Conservation (phyloP, 495 filamentous ascomycete genomes). For the Bacidia gigantensis region DNA sequence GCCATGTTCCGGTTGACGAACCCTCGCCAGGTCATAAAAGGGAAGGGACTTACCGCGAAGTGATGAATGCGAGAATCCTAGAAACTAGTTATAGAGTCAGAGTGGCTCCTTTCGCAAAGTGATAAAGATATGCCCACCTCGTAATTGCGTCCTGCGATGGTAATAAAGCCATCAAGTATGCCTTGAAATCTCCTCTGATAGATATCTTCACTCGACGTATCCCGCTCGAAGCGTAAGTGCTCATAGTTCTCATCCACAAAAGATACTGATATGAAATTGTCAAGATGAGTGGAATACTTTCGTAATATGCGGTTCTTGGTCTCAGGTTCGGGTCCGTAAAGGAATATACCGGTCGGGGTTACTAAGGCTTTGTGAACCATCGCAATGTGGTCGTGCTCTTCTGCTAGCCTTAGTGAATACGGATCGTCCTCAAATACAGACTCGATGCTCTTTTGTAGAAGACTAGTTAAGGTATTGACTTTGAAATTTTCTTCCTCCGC, state of each 20-base stretch:
- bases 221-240: slow-evolving; percentile 41
- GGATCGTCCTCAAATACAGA: slow-evolving; percentile 20
- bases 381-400: slow-evolving; percentile 22
- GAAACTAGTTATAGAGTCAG: slow-evolving; percentile 29
- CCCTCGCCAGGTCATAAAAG: not conserved
- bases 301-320: slow-evolving; percentile 60
- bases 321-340: slow-evolving; percentile 58
- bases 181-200: slow-evolving; percentile 43
- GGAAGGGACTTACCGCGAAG: slow-evolving; percentile 28
- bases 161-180: slow-evolving; percentile 40
- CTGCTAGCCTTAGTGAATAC: slow-evolving; percentile 15
- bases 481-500: slow-evolving; percentile 32
- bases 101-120: not conserved
- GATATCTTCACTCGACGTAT: slow-evolving; percentile 38
- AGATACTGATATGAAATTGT: slow-evolving; percentile 55
- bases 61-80: slow-evolving; percentile 74
- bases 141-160: slow-evolving; percentile 49
- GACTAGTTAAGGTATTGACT: slow-evolving; percentile 27
- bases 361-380: slow-evolving; percentile 36
- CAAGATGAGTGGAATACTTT: slow-evolving; percentile 46
- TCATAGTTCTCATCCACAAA: slow-evolving; percentile 65
- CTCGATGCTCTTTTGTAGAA: slow-evolving; percentile 29
- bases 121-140: slow-evolving; percentile 8
- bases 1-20: no score
- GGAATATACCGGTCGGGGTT: slow-evolving; percentile 52